Base-by-base conservation (phyloP, 148 eudicot species). In the Suaeda aralocaspica region DNA sequence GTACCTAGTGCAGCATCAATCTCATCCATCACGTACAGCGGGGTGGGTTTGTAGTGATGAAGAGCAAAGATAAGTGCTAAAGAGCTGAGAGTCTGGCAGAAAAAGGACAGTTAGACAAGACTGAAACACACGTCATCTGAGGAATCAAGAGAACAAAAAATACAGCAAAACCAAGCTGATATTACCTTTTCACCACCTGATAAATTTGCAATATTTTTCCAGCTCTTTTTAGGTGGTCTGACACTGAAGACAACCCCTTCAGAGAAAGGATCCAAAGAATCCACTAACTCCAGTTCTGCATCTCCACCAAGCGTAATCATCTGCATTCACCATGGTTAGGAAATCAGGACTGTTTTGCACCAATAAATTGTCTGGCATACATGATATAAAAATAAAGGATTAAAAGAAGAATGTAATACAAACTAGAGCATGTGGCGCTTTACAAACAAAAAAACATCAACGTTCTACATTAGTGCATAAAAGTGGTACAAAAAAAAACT, bases 291-390 rank as follows among this genome's bases (percentile, higher is more conserved):
- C 46, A 95, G 92, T 77, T 95, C 97, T 29, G 99, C 99, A 77
- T 95, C 99, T 51, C 97, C 97, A 59, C 97, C 99, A 68, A 91
- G 97, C 4, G 99, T 95, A 64, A 95, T 95, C 99, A 91, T 95
- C 99, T 95, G 85, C 55, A 69, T 55, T 36, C 78, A 74, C 22
- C 62, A 57, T 61, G 71, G 1, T 19, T 9, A 44, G 21, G 12
- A 64, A 30, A 62, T n/a, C 24, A n/a, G 39, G 49, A 75, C n/a
- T n/a, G n/a, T n/a, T n/a, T n/a, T n/a, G n/a, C n/a, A n/a, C n/a
- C n/a, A n/a, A n/a, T n/a, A n/a, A n/a, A n/a, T n/a, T n/a, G n/a
- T n/a, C n/a, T n/a, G 13, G 19, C 12, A 1, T 13, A 24, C 4
- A 44, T 28, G 12, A 10, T 36, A 1, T 52, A 22, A 10, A 33